Evolutionary conservation across 2,329 filamentous ascomycete genomes (phyloP), one percentile per base, ranked within the genome.

Genomic region (Rhinocladiella similis): DNA sequence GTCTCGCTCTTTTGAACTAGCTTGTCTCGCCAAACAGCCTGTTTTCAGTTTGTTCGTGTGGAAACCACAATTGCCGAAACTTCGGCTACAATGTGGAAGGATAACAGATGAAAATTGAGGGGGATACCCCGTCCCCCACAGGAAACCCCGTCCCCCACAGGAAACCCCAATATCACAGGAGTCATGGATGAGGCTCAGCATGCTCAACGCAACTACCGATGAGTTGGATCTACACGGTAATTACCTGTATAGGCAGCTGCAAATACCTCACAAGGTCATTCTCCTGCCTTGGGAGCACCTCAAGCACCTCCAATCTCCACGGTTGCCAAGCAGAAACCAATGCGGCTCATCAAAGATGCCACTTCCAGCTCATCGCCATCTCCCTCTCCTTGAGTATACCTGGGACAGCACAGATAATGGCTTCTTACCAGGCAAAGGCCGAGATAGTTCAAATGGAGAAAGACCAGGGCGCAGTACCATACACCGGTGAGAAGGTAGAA

Each of bases 401-500:
- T 16, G 38, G 38, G 18, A 41, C 38, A 3, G 33, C 14, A 35
- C 33, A 36, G 36, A 16, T 18, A 36, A 12, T n/a, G 39, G 13
- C 3, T 10, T 29, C 39, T 9, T 20, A 9, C 6, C 49, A 43
- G 29, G 22, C 35, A 13, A 56, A 56, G 38, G 49, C 54, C 2
- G 54, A 56, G 33, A 43, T 53, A 19, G 13, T 43, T 41, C 27
- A 56, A 25, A 47, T 50, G 42, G 54, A 56, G 36, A 25, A 56
- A 29, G 49, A 46, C 48, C 47, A 56, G 42, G 19, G 16, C 18
- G 22, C 41, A 6, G 16, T 47, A 33, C 39, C 41, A 22, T n/a
- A 41, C 19, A 29, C 36, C 9, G 16, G 27, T 14, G 48, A 46
- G 20, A 35, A 56, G 35, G 42, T 33, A 20, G 47, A 29, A 22